Evolutionary conservation across 805 yeast species (phyloP), one percentile per base, ranked within the genome.

Genomic region (Yamadazyma kitorensis): DNA sequence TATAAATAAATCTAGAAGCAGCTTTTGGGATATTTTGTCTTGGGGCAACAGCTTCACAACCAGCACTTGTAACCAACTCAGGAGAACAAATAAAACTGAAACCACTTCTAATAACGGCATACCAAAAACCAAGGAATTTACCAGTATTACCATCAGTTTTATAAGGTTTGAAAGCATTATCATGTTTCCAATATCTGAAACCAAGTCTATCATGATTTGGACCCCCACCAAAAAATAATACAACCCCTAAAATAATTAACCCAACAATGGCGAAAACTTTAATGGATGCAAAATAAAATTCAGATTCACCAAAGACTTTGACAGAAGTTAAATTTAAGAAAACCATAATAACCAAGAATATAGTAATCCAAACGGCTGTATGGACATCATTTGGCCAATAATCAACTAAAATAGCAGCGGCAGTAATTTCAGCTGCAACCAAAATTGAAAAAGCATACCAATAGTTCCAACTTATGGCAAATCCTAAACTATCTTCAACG

Each of bases 151-250:
- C 86, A 6, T 48, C 51, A 2, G 64, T 58, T 33, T 74, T 47
- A 46, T 77, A 75, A 36, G 60, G 49, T 33, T 61, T 65, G 43
- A 72, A 64, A 1, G 71, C 64, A 14, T 45, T 35, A 19, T 48
- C 57, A 22, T 55, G 51, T 31, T 68, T 58, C 85, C 86, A 82
- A 59, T 66, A 82, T 46, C 83, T 68, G 61, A 81, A 82, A 1
- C 89, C 91, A 17, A 77, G 56, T 55, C 89, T 70, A 47, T 82
- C 87, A 49, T 80, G 82, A 24, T 69, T 68, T 40, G 91, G 88
- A 17, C 79, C 85, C 31, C 93, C 94, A 39, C 94, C 94, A 38
- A 79, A 64, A 63, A 82, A 80, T 40, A 84, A 72, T 36, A 80
- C 63, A 37, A 82, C 68, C 30, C 82, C 63, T 31, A 81, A 53